Base-by-base conservation (phyloP, 257 asterid genomes). In the Solanum ossicruentum region DNA sequence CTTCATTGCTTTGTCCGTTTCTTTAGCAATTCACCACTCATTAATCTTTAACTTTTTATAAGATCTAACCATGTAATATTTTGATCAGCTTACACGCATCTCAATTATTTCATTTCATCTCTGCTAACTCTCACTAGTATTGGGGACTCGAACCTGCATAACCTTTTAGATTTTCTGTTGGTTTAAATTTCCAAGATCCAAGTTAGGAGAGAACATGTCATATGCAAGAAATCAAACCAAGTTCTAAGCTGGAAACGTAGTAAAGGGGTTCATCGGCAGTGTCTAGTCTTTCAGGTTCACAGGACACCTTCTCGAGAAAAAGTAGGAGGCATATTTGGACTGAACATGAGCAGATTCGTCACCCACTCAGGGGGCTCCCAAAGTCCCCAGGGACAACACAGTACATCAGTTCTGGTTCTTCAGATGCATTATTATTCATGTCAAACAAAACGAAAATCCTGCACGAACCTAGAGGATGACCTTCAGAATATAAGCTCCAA, bases 281-380 rank as follows among this genome's bases (percentile, higher is more conserved):
- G 88, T n/a, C 49, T 69, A 73, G 84, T 86, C 84, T 90, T 90
- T 90, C 83, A 93, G 84, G 45, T 69, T 93, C 88, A 7, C 92
- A 90, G 17, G 92, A 89, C 81, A 95, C 85, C 88, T 94, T 90
- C 83, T 89, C 88, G 70, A 94, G 92, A 81, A 93, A 94, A 86
- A 92, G 39, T 9, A 2, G 88, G 83, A 71, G 98, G 92, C 97
- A 92, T 91, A 81, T 89, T 91, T 6, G 93, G 84, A 90, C 98
- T 87, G 89, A 96, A 94, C 86, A 88, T 88, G 17, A 94, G 49
- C 41, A 88, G 86, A 82, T 94, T 95, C 90, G 85, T 91, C 95
- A 93, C 93, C 98, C 96, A 96, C 77, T 90, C 95, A 13, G 97
- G 97, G 32, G 97, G 97, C 55, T 92, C 92, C 86, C 94, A 96